Evolutionary conservation across 2,329 filamentous ascomycete genomes (phyloP).

Genomic region (Colletotrichum navitas): DNA sequence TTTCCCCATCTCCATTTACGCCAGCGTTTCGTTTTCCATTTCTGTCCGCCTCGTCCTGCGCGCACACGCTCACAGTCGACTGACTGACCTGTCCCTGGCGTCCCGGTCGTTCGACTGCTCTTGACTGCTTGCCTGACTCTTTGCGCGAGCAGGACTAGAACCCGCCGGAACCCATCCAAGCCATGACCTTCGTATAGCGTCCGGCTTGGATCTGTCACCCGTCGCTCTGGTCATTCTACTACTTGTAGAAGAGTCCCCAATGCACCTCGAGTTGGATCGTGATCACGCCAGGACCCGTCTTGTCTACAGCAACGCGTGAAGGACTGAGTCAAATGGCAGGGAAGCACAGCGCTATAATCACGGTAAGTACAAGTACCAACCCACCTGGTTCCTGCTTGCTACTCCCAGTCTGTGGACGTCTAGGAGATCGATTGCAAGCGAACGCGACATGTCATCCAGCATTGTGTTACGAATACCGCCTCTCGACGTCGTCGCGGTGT

Average conservation of each 20-base stretch:
- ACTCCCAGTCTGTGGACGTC: neutral
- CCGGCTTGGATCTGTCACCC: conserved; percentile 24
- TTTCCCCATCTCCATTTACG: no score
- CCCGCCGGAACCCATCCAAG: conserved; percentile 25
- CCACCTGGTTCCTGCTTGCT: conserved; percentile 1
- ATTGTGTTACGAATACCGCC: neutral
- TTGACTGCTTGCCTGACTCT: conserved; percentile 23
- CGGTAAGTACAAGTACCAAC: conserved; percentile 18
- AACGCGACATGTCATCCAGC: neutral
- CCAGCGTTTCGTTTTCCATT: no score
- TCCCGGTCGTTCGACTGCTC: conserved; percentile 8
- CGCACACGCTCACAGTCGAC: no score
- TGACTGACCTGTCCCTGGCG: no score
- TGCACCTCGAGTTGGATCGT: conserved; percentile 14
- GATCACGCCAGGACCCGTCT: conserved; percentile 22
- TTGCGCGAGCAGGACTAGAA: conserved; percentile 23
- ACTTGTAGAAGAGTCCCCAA: conserved; percentile 12
- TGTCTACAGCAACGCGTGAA: neutral
- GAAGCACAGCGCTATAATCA: neutral
- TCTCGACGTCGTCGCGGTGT: conserved; percentile 4
- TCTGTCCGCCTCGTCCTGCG: no score
- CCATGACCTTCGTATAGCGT: neutral
- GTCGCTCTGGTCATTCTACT: conserved; percentile 3
- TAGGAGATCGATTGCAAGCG: conserved; percentile 8
- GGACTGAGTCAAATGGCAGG: neutral